Evolutionary conservation across 768 basidiomycete genomes (phyloP).

Genomic region (Auriscalpium orientale): DNA sequence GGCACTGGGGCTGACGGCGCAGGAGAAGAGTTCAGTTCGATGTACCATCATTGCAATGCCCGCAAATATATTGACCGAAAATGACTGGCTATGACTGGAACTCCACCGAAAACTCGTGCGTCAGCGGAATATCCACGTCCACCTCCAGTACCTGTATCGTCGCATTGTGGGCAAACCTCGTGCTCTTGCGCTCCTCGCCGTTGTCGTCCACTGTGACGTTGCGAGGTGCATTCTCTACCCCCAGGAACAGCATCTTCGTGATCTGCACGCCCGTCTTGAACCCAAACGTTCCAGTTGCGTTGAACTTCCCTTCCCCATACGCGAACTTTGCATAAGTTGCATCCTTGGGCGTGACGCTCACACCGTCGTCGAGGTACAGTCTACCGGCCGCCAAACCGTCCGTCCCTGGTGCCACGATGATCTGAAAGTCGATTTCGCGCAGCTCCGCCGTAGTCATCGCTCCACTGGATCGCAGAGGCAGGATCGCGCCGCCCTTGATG

Average conservation of each 20-base stretch:
- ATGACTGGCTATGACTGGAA: not conserved
- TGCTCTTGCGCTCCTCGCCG: slow-evolving; percentile 11
- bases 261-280: slow-evolving; percentile 24
- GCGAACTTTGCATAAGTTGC: slow-evolving; percentile 25
- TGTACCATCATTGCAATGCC: no score
- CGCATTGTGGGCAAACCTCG: slow-evolving; percentile 28
- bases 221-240: slow-evolving; percentile 18
- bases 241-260: slow-evolving; percentile 26
- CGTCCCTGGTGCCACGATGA: slow-evolving; percentile 50
- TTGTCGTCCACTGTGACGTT: slow-evolving; percentile 12
- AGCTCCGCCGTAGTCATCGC: slow-evolving; percentile 57
- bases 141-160: slow-evolving; percentile 38
- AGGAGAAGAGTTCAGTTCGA: no score
- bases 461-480: slow-evolving; percentile 47
- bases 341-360: slow-evolving; percentile 29
- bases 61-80: no score
- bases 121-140: slow-evolving; percentile 30
- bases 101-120: slow-evolving; percentile 21
- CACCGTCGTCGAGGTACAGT: slow-evolving; percentile 62
- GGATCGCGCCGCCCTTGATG: slow-evolving; percentile 50
- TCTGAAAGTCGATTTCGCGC: slow-evolving; percentile 48
- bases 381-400: slow-evolving; percentile 42
- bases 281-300: slow-evolving; percentile 24
- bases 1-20: no score
- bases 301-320: slow-evolving; percentile 22